phyloP scores from a whole-genome alignment of 2,329 filamentous ascomycete species.

The Neonectria sp. region DNA sequence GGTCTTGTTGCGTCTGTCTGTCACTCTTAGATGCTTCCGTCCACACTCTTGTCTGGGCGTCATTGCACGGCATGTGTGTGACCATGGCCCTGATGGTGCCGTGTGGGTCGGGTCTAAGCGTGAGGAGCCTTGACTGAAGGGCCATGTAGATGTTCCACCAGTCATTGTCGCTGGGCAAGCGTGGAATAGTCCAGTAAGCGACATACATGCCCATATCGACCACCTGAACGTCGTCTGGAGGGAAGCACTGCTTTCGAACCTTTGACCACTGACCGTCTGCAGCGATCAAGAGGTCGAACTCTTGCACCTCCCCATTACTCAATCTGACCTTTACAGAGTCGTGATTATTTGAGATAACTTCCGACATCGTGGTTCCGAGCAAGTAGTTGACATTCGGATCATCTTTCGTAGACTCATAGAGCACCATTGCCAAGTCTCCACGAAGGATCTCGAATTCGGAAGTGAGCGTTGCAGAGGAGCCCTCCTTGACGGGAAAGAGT shows the following conservation, averaged over 20 bases:
- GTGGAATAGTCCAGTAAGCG: neutral
- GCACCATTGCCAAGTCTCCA: neutral
- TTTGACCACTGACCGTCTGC: slow-evolving; percentile 2
- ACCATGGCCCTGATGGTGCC: neutral
- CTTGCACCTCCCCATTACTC: neutral
- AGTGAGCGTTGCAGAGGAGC: neutral
- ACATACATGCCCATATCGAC: neutral
- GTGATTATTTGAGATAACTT: neutral
- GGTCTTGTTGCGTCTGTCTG: neutral
- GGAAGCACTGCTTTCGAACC: neutral
- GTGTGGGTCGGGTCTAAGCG: neutral
- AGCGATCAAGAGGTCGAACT: neutral
- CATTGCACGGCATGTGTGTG: neutral
- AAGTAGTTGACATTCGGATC: neutral
- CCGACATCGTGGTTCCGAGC: neutral
- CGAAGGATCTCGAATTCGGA: neutral
- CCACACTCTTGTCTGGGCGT: neutral
- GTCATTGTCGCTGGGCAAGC: neutral
- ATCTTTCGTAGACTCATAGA: neutral
- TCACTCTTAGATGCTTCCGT: neutral
- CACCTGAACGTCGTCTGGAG: neutral
- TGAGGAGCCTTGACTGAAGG: neutral
- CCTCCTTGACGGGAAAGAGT: neutral
- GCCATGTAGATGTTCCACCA: neutral
- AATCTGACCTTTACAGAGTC: neutral